A percentile compares a stretch with the other conserved stretches of the same genome.
Conservation (phyloP, 2,329 filamentous ascomycete genomes). For the Tolypocladium inflatum region DNA sequence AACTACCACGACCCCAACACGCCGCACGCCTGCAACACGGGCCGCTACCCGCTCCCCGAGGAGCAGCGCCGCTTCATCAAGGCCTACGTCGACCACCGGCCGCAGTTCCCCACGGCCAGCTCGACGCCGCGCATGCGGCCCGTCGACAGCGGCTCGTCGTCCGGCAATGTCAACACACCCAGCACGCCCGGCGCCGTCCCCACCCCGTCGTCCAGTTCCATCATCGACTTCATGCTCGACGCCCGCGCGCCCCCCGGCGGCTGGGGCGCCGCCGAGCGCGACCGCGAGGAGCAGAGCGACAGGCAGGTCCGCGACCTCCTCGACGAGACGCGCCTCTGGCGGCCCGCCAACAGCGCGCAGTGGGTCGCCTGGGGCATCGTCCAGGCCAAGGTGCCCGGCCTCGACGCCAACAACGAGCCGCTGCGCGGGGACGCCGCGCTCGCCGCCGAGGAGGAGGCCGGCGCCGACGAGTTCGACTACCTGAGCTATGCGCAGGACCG, state of each 20-base stretch:
- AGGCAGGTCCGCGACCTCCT: conserved; percentile 60
- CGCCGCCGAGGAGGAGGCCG: conserved; percentile 38
- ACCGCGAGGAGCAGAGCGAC: conserved; percentile 55
- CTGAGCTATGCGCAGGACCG: conserved; percentile 83
- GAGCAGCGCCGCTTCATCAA: conserved; percentile 80
- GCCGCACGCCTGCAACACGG: conserved; percentile 58
- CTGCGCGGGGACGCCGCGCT: conserved; percentile 22
- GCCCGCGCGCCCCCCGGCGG: conserved; percentile 47
- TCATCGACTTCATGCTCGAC: conserved; percentile 74
- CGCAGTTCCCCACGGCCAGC: conserved; percentile 48
- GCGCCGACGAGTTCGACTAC: conserved; percentile 82
- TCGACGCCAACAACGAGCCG: conserved; percentile 38
- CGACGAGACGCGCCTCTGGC: conserved; percentile 76
- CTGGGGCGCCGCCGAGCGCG: conserved; percentile 43
- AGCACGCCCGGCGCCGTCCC: conserved; percentile 26
- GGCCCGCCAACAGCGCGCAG: conserved; percentile 74
- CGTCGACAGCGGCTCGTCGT: conserved; percentile 26
- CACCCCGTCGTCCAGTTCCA: conserved; percentile 36
- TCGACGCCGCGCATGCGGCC: conserved; percentile 41
- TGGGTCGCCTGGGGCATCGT: conserved; percentile 98
- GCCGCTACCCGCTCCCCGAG: conserved; percentile 64
- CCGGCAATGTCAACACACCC: conserved; percentile 5
- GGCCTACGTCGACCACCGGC: conserved; percentile 76
- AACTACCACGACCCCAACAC: conserved; percentile 74
- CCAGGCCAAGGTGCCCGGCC: conserved; percentile 76